Conservation (phyloP, 1,139 yeast genomes). For the Zhuliangozyma parablackwelliae region DNA sequence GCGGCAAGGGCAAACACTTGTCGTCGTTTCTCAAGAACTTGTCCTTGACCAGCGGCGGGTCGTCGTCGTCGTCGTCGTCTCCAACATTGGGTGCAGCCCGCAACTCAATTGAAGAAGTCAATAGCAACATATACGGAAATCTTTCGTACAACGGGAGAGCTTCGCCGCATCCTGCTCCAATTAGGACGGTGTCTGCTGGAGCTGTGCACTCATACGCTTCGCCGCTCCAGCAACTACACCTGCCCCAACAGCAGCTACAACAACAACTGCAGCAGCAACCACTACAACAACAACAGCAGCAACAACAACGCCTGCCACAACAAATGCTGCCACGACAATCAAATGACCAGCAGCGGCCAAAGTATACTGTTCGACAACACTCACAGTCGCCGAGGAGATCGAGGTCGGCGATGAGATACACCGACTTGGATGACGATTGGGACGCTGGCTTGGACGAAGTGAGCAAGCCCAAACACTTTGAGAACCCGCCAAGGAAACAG, state of each 20-base stretch:
- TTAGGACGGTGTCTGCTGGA: slow-evolving; percentile 18
- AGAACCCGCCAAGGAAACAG: slow-evolving; percentile 6
- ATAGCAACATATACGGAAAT: slow-evolving; percentile 40
- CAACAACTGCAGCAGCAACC: too few relatives aligned
- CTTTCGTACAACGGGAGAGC: slow-evolving; percentile 9
- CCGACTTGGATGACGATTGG: slow-evolving; percentile 88
- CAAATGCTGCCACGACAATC: too few relatives aligned
- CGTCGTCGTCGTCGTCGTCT: slow-evolving; percentile 2
- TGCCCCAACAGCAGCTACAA: slow-evolving; percentile 1
- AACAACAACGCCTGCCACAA: neutral
- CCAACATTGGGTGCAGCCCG: neutral
- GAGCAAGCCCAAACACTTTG: slow-evolving; percentile 3
- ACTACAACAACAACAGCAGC: neutral
- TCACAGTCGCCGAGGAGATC: slow-evolving; percentile 6
- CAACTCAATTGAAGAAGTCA: slow-evolving; percentile 22
- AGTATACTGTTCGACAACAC: neutral
- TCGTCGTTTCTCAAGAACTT: slow-evolving; percentile 54
- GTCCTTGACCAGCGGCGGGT: slow-evolving; percentile 26
- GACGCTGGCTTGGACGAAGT: slow-evolving; percentile 72
- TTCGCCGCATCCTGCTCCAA: slow-evolving; percentile 12
- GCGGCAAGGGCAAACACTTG: slow-evolving; percentile 62
- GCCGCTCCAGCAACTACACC: too few relatives aligned
- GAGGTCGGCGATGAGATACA: slow-evolving; percentile 25
- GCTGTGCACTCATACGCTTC: neutral
- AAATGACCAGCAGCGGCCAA: too few relatives aligned